Evolutionary conservation across 2,329 filamentous ascomycete genomes (phyloP), one percentile per base, ranked within the genome.

Genomic region (Fusarium sp.): DNA sequence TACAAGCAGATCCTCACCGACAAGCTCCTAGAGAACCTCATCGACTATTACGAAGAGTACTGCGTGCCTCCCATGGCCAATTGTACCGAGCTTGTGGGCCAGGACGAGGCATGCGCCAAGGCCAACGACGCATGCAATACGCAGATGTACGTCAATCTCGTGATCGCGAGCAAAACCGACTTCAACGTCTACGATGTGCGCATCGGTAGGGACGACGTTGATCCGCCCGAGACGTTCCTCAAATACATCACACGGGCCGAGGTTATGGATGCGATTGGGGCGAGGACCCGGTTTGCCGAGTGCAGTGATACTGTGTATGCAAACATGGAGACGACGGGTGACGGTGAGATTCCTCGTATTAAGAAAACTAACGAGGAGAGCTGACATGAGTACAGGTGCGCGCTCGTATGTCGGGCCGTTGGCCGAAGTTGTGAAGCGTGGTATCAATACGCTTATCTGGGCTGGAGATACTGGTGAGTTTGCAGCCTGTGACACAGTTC

Each of bases 381-480:
- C 56, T 70, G 32, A 70, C 15, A 9, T 12, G 15, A 35, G 12
- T 41, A 32, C 38, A 78, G 76, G 76, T 45, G 69, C 77, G 13
- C 78, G 80, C 13, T 81, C 80, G 24, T 80, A 82, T 65, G 71
- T 83, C 12, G 63, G 73, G 3, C 74, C 74, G 1, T 72, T 85
- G 9, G 77, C 78, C 1, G 69, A 74, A 2, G 77, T 85, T 3
- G 78, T 84, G 15, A 73, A 80, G 59, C 78, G 77, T 7, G 81
- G 80, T 3, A 77, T 85, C 29, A 77, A 75, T 22, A 79, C 82
- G 1, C 66, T 85, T 3, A 73, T 85, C 39, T 86, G 82, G 82
- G 82, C 83, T 0, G 84, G 84, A 31, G 84, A 86, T 51, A 79
- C 83, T 3, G 75, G 75, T 75, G 54, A 64, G 69, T 64, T 39